phyloP scores from a whole-genome alignment of 805 yeast species.

The Komagataella populi region DNA sequence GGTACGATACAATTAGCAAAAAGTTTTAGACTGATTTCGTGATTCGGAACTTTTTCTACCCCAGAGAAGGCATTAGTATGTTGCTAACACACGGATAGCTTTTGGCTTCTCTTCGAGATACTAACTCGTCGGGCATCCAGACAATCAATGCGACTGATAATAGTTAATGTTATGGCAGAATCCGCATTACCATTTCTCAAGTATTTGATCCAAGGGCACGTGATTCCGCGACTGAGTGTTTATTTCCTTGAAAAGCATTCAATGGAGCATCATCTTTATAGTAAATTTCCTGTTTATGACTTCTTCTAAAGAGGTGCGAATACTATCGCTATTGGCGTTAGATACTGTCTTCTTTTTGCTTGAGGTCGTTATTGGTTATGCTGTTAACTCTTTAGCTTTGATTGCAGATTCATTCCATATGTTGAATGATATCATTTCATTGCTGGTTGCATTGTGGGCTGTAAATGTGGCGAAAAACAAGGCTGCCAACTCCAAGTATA shows the following conservation, averaged over 20 bases:
- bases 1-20: too few species aligned
- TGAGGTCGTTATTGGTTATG: slow-evolving; percentile 77
- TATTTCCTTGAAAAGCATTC: neutral
- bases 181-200: too few species aligned
- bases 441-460: slow-evolving; percentile 91
- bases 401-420: slow-evolving; percentile 96
- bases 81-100: too few species aligned
- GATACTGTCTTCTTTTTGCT: slow-evolving; percentile 77
- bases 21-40: too few species aligned
- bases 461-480: slow-evolving; percentile 76
- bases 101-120: too few species aligned
- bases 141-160: too few species aligned
- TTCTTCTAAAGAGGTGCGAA: slow-evolving; percentile 48
- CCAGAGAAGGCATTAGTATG: too few species aligned
- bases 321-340: slow-evolving; percentile 52
- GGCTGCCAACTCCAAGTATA: slow-evolving; percentile 77
- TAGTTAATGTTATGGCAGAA: too few species aligned
- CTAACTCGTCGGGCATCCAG: too few species aligned
- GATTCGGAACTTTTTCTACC: too few species aligned
- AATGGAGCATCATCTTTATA: too few species aligned
- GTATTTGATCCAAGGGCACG: too few species aligned
- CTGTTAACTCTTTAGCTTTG: slow-evolving; percentile 87
- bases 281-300: neutral
- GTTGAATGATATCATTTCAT: slow-evolving; percentile 87
- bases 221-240: neutral